Percentiles rank a stretch among this genome's conserved stretches.
Conservation (phyloP, 345 rosid species). For the Eucalyptus albens region DNA sequence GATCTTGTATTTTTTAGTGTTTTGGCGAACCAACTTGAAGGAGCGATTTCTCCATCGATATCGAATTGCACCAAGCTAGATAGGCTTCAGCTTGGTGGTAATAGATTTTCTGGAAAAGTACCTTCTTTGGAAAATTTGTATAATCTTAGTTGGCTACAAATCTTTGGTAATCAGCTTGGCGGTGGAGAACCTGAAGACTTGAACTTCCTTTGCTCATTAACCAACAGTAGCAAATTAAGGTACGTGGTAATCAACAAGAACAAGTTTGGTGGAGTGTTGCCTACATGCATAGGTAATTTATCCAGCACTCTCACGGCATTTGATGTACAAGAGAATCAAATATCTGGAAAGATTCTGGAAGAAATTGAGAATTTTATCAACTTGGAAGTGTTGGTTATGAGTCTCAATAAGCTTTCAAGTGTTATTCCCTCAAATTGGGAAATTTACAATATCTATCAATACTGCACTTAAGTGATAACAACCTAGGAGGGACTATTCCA, state of each 20-base stretch:
- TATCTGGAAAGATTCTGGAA: not conserved
- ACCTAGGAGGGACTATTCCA: not conserved
- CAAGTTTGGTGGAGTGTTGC: not conserved
- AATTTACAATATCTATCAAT: not conserved
- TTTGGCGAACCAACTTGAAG: accelerated
- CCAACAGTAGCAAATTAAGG: accelerated
- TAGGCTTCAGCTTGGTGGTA: no score
- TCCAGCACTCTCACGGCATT: not conserved
- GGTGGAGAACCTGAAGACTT: not conserved
- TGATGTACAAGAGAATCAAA: not conserved
- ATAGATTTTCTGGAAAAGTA: no score
- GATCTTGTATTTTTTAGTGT: accelerated
- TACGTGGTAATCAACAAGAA: accelerated
- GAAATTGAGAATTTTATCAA: not conserved
- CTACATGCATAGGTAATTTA: not conserved
- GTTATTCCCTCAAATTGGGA: not conserved
- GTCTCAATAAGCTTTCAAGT: not conserved
- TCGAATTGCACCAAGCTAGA: not conserved
- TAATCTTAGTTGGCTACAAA: no score
- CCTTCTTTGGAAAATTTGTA: no score
- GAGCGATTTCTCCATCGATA: accelerated
- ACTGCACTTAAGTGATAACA: accelerated
- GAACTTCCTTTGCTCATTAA: not conserved
- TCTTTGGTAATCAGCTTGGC: not conserved
- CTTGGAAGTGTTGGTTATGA: accelerated